Percentiles rank a stretch among this genome's conserved stretches.
Evolutionary conservation across 306 rosid genomes (phyloP).

Genomic region (Acacia acuminata): DNA sequence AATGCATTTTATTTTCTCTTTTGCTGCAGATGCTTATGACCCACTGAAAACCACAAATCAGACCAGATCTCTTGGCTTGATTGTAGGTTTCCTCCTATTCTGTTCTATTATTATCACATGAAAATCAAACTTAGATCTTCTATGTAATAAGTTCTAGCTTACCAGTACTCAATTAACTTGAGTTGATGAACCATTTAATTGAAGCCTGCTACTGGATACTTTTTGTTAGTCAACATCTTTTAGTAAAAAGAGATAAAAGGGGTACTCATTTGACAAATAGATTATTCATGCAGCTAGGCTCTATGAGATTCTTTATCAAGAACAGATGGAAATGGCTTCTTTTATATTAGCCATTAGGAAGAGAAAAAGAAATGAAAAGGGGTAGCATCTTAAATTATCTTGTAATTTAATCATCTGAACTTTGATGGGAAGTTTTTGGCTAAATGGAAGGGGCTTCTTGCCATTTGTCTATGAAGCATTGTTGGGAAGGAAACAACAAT

Average conservation of each 20-base stretch:
- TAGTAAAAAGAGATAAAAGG: background rate
- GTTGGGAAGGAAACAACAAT: background rate
- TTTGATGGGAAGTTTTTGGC: background rate
- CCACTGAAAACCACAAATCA: constrained; percentile 84
- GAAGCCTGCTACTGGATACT: constrained; percentile 1
- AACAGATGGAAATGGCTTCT: constrained; percentile 28
- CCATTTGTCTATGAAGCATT: background rate
- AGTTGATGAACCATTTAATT: constrained; percentile 4
- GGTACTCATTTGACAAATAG: background rate
- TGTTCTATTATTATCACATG: constrained; percentile 7
- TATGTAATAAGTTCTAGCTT: background rate
- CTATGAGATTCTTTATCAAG: background rate
- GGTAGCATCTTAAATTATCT: background rate
- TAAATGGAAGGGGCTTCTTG: background rate
- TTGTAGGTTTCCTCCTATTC: constrained; percentile 48
- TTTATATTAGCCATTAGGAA: background rate
- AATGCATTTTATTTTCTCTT: background rate
- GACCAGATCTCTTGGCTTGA: constrained; percentile 72
- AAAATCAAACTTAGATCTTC: background rate
- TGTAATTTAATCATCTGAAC: background rate
- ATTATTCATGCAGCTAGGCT: background rate
- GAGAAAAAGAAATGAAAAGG: background rate
- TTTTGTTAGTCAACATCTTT: constrained; percentile 7
- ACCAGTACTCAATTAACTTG: constrained; percentile 3
- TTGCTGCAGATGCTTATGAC: constrained; percentile 63